phyloP scores from a whole-genome alignment of 2,329 filamentous ascomycete species.

The Colletotrichum neosansevieriae region DNA sequence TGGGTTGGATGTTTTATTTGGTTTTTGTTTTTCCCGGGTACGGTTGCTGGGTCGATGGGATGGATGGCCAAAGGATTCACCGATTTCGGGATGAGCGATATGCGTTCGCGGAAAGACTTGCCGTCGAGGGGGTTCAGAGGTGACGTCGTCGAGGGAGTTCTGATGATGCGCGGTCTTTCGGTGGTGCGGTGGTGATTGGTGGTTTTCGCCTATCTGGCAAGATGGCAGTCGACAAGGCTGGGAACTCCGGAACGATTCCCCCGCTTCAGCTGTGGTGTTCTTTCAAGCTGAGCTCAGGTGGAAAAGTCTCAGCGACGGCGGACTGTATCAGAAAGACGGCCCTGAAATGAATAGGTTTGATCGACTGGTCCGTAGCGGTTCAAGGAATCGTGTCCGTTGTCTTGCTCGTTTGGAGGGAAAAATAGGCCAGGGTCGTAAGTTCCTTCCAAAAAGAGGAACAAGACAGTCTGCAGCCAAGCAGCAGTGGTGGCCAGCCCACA shows the following conservation, averaged over 20 bases:
- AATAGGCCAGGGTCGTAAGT: background rate
- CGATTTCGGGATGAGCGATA: background rate
- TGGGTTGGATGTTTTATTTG: background rate
- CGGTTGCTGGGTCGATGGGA: conserved; percentile 15
- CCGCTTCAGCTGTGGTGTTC: conserved; percentile 17
- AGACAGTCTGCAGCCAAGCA: conserved; percentile 24
- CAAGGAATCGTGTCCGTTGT: background rate
- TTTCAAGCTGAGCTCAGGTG: background rate
- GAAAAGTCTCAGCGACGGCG: background rate
- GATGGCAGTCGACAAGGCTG: conserved; percentile 35
- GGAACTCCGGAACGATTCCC: conserved; percentile 20
- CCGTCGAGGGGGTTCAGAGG: background rate
- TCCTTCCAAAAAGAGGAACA: conserved; percentile 10
- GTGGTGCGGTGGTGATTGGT: conserved; percentile 21
- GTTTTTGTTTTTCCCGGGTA: background rate
- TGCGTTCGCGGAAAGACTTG: no score
- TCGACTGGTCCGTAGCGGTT: background rate
- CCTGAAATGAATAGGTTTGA: background rate
- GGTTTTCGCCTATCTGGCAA: conserved; percentile 37
- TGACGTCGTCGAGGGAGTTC: conserved; percentile 7
- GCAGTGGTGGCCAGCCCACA: conserved; percentile 13
- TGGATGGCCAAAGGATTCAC: background rate
- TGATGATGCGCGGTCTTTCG: conserved; percentile 14
- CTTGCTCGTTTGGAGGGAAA: background rate
- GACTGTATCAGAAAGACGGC: background rate